Conservation (phyloP, 768 basidiomycete genomes). For the Termitomyces sp. region DNA sequence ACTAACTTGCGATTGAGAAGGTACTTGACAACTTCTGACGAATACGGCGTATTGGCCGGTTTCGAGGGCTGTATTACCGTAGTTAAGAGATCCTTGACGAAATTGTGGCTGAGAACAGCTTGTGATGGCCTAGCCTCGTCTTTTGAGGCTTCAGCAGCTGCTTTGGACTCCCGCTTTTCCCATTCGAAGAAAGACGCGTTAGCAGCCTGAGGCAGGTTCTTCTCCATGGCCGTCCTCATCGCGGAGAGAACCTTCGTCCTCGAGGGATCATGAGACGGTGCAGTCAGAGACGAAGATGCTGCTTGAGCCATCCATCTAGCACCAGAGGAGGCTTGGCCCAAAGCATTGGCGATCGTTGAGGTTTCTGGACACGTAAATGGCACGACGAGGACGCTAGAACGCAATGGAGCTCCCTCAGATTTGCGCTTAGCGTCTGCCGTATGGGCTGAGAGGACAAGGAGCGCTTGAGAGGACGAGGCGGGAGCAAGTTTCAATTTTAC, state of each 20-base stretch:
- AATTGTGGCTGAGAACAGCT: conserved; percentile 32
- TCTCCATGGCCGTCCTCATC: conserved; percentile 18
- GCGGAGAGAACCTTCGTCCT: conserved; percentile 17
- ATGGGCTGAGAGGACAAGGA: conserved; percentile 44
- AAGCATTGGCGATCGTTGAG: conserved; percentile 47
- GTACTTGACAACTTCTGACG: conserved; percentile 49
- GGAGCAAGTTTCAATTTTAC: conserved; percentile 26
- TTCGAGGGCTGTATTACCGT: conserved; percentile 39
- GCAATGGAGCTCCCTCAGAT: conserved; percentile 23
- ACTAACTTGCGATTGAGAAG: conserved; percentile 55
- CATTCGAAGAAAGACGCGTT: conserved; percentile 61
- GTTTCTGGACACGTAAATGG: conserved; percentile 46
- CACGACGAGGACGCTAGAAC: conserved; percentile 54
- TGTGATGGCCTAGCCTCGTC: not conserved
- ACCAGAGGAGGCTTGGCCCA: conserved; percentile 13
- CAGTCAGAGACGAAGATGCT: not conserved
- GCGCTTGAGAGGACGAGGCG: conserved; percentile 39
- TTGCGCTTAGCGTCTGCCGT: conserved; percentile 12
- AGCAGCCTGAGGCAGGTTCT: conserved; percentile 43
- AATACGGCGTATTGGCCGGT: conserved; percentile 35
- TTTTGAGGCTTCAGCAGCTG: conserved; percentile 4
- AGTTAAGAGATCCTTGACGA: conserved; percentile 57
- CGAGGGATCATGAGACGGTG: conserved; percentile 10
- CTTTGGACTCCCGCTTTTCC: conserved; percentile 33
- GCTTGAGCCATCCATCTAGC: conserved; percentile 10